These are phyloP conservation scores for Trichoderma polysporum DNA, from an alignment of 2,329 filamentous ascomycete species.

Conservation along the genomic window DNA sequence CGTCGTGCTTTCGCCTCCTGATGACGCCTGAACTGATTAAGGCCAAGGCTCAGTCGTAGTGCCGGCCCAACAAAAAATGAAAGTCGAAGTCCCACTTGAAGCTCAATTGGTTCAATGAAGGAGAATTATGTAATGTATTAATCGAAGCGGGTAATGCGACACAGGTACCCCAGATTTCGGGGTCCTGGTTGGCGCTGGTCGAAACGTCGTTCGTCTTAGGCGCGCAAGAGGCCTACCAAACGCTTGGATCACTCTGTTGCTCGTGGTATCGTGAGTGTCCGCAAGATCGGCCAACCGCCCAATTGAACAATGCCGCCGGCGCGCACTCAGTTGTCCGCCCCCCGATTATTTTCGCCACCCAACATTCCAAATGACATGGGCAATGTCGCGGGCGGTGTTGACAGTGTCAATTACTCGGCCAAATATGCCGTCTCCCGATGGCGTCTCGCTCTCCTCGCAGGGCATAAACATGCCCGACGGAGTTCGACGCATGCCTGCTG, in stretches of 20 bases:
- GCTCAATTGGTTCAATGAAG: not conserved
- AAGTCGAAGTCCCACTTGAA: constrained; percentile 1
- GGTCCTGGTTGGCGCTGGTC: not conserved
- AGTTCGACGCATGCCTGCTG: constrained; percentile 70
- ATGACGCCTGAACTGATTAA: constrained; percentile 10
- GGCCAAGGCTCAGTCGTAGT: constrained; percentile 9
- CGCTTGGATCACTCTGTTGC: constrained; percentile 11
- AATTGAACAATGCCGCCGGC: not conserved
- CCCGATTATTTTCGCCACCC: constrained; percentile 56
- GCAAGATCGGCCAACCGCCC: not conserved
- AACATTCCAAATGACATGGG: constrained; percentile 71
- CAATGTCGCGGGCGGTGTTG: constrained; percentile 69
- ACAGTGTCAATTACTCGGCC: constrained; percentile 79
- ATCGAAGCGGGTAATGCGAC: constrained; percentile 1
- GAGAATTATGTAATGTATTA: constrained; percentile 5
- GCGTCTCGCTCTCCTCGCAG: constrained; percentile 69
- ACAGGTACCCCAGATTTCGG: constrained; percentile 11
- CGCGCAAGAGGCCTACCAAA: not conserved
- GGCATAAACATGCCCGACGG: constrained; percentile 91
- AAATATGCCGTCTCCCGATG: constrained; percentile 63
- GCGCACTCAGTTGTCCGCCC: not conserved
- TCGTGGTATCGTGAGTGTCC: not conserved
- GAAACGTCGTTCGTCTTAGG: not conserved
- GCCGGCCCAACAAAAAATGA: constrained; percentile 17
- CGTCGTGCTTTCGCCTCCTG: constrained; percentile 14